These are phyloP conservation scores for Rubroboletus satanas DNA, from an alignment of 768 basidiomycete genomes.

Conservation along the genomic window DNA sequence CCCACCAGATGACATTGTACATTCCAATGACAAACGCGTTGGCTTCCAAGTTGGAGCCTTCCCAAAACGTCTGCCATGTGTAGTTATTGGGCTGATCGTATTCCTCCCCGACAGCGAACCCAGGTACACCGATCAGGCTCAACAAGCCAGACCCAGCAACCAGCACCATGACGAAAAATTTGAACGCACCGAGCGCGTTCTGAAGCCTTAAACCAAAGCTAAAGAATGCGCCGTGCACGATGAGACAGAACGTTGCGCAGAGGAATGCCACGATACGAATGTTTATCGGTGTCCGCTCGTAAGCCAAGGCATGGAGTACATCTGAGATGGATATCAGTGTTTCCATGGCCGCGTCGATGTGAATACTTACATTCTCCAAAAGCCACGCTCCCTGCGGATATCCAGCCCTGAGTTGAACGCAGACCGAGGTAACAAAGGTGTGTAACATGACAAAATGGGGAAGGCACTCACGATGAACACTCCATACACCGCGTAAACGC, in stretches of 20 bases:
- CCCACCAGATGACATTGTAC: constrained; percentile 69
- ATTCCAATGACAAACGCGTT: constrained; percentile 64
- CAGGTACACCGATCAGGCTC: constrained; percentile 45
- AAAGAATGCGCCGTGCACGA: constrained; percentile 53
- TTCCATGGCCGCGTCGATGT: background rate
- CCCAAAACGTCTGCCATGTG: constrained; percentile 59
- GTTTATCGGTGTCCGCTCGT: constrained; percentile 42
- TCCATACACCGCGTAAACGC: constrained; percentile 54
- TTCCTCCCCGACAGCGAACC: constrained; percentile 46
- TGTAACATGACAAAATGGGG: background rate
- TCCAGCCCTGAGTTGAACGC: constrained; percentile 43
- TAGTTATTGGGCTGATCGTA: constrained; percentile 57
- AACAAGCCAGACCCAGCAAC: constrained; percentile 55
- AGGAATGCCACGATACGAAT: constrained; percentile 52
- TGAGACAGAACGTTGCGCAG: constrained; percentile 53
- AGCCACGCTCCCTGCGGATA: constrained; percentile 57
- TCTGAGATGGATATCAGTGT: constrained; percentile 40
- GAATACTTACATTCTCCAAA: constrained; percentile 65
- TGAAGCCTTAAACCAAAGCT: constrained; percentile 59
- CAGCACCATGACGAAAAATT: constrained; percentile 50
- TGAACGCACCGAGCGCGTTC: constrained; percentile 59
- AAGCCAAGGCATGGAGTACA: constrained; percentile 49
- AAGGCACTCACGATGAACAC: constrained; percentile 48
- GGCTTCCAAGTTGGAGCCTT: constrained; percentile 49
- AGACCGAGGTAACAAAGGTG: background rate